A percentile compares a stretch with the other conserved stretches of the same genome.
Evolutionary conservation across 2,329 filamentous ascomycete species (phyloP).

Genomic region (Bipolaris zeicola): DNA sequence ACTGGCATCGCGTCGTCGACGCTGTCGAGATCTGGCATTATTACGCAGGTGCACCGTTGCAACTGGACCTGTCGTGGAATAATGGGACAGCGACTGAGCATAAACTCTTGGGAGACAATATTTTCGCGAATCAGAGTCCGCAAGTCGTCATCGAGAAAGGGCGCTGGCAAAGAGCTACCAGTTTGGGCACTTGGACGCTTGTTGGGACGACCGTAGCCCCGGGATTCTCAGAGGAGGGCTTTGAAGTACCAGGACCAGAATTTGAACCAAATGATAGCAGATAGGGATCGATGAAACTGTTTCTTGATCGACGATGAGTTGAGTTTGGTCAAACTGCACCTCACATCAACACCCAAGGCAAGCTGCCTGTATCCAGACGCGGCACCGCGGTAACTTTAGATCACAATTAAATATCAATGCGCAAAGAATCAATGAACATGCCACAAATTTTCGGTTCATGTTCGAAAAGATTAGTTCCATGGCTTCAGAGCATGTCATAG

Average conservation of each 20-base stretch:
- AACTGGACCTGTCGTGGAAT: slow-evolving; percentile 53
- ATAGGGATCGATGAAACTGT: background rate
- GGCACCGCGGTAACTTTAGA: background rate
- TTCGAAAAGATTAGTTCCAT: too few species aligned
- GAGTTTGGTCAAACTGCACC: too few species aligned
- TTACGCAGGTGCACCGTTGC: slow-evolving; percentile 59
- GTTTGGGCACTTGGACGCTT: slow-evolving; percentile 57
- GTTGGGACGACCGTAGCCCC: slow-evolving; percentile 47
- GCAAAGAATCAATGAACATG: background rate
- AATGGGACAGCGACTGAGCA: slow-evolving; percentile 46
- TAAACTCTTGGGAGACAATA: slow-evolving; percentile 50
- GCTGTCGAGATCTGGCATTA: slow-evolving; percentile 61
- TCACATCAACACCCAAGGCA: background rate
- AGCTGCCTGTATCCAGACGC: background rate
- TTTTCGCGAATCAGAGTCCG: slow-evolving; percentile 53
- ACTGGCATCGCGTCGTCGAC: slow-evolving; percentile 58
- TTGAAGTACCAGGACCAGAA: slow-evolving; percentile 24
- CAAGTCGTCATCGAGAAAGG: slow-evolving; percentile 51
- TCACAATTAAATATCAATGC: background rate
- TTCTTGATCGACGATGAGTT: background rate
- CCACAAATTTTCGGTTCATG: too few species aligned
- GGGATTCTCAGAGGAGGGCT: slow-evolving; percentile 25
- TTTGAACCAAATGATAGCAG: slow-evolving; percentile 18
- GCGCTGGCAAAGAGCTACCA: slow-evolving; percentile 57
- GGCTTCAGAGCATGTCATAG: too few species aligned